Base-by-base conservation (phyloP, 306 rosid genomes). In the Mimosa bimucronata region DNA sequence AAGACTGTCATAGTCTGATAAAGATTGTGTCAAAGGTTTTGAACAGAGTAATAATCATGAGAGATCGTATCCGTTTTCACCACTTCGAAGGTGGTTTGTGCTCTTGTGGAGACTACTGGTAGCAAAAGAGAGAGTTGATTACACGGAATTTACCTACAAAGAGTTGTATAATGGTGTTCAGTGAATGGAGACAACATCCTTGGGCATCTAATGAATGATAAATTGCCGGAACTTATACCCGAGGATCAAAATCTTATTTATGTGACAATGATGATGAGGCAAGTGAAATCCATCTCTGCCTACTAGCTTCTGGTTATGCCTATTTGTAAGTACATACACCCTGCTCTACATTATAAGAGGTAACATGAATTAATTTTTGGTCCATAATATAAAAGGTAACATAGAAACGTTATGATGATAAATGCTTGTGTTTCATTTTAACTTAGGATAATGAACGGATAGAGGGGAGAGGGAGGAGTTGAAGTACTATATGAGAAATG, bases 41-140 rank as follows among this genome's bases (percentile, higher is more conserved):
- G 23, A 69, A 75, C 72, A 86, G 93, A 81, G 89, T 73, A 50
- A 85, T 92, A 83, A 82, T 87, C 75, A 89, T 90, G 83, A 90
- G 94, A 80, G 97, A 92, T 74, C 92, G 92, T 4, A 80, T 88
- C 75, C 92, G 97, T 65, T 92, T 90, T 81, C 97, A 92, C 76
- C 86, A 77, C 83, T 90, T 92, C 71, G 87, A 92, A 79, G 88
- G 70, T 60, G 97, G 97, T 19, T 40, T 77, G 46, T 92, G 97
- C 79, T 90, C 94, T 64, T 90, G 97, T 44, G 79, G 87, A 81
- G 97, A 92, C 79, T 82, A 86, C 81, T 92, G 97, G 97, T 90
- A 90, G 52, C 66, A 57, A 79, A 65, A n/a, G 28, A 37, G 65
- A 5, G 66, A n/a, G 60, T 7, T 83, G 57, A 31, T 74, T 71